phyloP scores from a whole-genome alignment of 441 rosid genomes.

The Pelargonium fulgidum region DNA sequence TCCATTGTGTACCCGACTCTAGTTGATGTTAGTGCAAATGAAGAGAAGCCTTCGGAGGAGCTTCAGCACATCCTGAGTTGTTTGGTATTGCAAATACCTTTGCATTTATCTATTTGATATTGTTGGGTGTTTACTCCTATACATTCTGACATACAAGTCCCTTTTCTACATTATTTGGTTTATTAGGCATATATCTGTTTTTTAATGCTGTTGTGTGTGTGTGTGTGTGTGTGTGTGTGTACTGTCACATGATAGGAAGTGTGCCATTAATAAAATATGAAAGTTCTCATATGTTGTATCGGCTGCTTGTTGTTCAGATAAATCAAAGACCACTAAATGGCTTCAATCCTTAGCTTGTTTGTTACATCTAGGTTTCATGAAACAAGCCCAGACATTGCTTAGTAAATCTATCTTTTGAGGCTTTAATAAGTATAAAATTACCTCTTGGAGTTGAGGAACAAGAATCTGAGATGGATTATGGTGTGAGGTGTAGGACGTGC shows the following conservation, averaged over 20 bases:
- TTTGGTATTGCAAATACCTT: conserved; percentile 52
- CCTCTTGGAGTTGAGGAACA: conserved; percentile 4
- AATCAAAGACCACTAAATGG: neutral
- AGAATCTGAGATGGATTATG: neutral
- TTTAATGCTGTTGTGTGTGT: conserved; percentile 1
- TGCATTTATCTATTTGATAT: conserved; percentile 17
- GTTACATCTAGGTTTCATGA: conserved; percentile 4
- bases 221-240: neutral
- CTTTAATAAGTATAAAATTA: neutral
- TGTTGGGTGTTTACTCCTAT: conserved; percentile 14
- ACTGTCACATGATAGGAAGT: neutral
- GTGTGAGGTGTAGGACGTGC: conserved; percentile 1
- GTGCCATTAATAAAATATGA: conserved; percentile 5
- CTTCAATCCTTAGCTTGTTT: conserved; percentile 10
- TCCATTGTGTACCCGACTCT: conserved; percentile 87
- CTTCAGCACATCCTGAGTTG: conserved; percentile 72
- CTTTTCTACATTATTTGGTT: neutral
- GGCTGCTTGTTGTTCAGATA: neutral
- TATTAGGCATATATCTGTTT: neutral
- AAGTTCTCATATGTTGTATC: neutral
- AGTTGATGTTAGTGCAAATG: conserved; percentile 78
- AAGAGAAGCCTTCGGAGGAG: conserved; percentile 74
- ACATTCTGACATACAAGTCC: conserved; percentile 13
- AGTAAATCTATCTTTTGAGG: neutral
- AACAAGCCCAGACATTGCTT: conserved; percentile 3